Base-by-base conservation (phyloP, 495 filamentous ascomycete genomes). In the Articulospora tetracladia region DNA sequence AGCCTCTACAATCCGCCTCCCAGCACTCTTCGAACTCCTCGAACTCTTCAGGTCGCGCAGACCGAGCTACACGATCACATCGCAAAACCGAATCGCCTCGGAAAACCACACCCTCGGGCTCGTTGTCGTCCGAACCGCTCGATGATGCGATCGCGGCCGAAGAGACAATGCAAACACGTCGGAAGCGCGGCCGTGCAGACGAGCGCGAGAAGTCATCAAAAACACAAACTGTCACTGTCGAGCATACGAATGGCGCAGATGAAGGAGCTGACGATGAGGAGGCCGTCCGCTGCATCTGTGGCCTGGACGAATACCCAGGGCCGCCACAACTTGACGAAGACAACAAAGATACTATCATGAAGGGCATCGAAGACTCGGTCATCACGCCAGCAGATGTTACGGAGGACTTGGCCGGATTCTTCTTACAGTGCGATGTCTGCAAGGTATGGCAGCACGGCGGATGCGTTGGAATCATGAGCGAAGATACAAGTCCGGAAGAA, bases 381-480 rank as follows among this genome's bases (percentile, higher is more conserved):
- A 77, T 85, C 61, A 83, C 86, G 61, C 77, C 84, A 55, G 88
- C 92, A 66, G 77, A 86, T 53, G 74, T 91, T 50, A 82, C 86
- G 26, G 93, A 98, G 66, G 93, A 97, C 49, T 78, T 90, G 51
- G 93, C 94, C 36, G 92, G 93, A 17, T 87, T 98, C 72, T 99
- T 96, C 72, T 93, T 99, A 61, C 94, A 98, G 77, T 99, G 94
- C 83, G 94, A 99, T 73, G 78, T 84, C 51, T 99, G 94, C 76
- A 95, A 97, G 71, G 94, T 97, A 56, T 99, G 94, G 94, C 94
- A 99, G 69, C 94, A 99, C 68, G 95, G 94, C 69, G 92, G 91
- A 58, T 99, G 94, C 74, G 95, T 99, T 53, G 94, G 94, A 36
- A 97, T 99, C 64, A 92, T 92, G 80, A 91, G 96, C 62, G 91